Evolutionary conservation across 2,329 filamentous ascomycete genomes (phyloP), one percentile per base, ranked within the genome.

Genomic region (Monilinia aucupariae): DNA sequence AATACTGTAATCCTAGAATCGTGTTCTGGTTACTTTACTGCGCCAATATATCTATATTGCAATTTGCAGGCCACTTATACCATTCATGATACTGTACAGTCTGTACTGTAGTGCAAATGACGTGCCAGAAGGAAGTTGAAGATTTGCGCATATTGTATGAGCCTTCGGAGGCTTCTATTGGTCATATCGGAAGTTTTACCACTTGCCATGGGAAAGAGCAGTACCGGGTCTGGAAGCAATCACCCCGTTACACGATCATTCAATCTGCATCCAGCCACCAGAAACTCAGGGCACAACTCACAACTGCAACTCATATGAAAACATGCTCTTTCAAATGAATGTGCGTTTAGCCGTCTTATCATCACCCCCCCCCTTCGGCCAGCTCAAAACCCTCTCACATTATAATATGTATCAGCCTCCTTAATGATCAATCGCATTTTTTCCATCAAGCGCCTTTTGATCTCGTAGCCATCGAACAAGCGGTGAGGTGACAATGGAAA

Each of bases 161-260:
- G 39, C 47, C 48, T 43, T 48, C 58, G 58, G 52, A 60, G 17
- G 20, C 47, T 25, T 17, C 20, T 10, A 60, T 45, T 60, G 48
- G 48, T 53, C 20, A 60, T 22, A 45, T 52, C 58, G 48, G 58
- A 25, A 25, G 37, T 50, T 59, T 55, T 50, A 50, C 47, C 41
- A 34, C 20, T 41, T 47, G 39, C 27, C 39, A 56, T 32, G 41
- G 54, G 22, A 55, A 32, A 47, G 47, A 34, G n/a, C 20, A 56
- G 27, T 56, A 34, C 54, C 54, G 54, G 41, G 47, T 47, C 54
- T 56, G 54, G 27, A 47, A 56, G 54, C 54, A 56, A 47, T 25
- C 41, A 56, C 20, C 39, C 15, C 10, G 37, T 41, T 37, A 22
- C 22, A 41, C 37, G 39, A 13, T 27, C n/a, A 17, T n/a, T 22